phyloP scores from a whole-genome alignment of 2,329 filamentous ascomycete species.

The Fusarium pseudograminearum region DNA sequence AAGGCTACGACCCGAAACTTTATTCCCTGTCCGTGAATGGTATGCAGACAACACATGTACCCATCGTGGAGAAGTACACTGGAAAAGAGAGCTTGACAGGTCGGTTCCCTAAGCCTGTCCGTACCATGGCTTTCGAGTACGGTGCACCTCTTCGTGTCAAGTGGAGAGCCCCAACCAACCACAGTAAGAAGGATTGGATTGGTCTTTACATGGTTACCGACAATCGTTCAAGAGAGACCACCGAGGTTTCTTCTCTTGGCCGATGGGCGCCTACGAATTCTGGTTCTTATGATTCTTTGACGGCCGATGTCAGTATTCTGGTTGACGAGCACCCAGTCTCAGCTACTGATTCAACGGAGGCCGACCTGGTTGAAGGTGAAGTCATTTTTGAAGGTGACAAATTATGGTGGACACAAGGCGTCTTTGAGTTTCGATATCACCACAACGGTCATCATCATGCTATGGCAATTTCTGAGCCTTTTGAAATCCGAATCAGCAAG shows the following conservation, averaged over 20 bases:
- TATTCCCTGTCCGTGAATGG: conserved; percentile 84
- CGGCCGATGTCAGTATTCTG: conserved; percentile 81
- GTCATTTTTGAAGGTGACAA: conserved; percentile 92
- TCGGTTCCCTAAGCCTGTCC: conserved; percentile 75
- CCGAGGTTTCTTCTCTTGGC: conserved; percentile 85
- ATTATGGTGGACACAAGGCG: conserved; percentile 95
- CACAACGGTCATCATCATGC: conserved; percentile 93
- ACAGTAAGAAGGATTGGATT: conserved; percentile 94
- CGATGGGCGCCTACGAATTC: conserved; percentile 88
- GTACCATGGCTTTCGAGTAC: conserved; percentile 86
- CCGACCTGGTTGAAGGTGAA: conserved; percentile 78
- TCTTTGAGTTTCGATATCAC: conserved; percentile 97
- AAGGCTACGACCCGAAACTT: conserved; percentile 80
- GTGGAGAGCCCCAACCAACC: conserved; percentile 89
- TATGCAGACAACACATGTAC: conserved; percentile 64
- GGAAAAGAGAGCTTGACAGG: conserved; percentile 80
- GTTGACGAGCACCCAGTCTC: conserved; percentile 72
- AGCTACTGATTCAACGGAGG: conserved; percentile 63
- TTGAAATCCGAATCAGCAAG: conserved; percentile 85
- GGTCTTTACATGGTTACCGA: conserved; percentile 96
- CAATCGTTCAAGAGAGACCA: conserved; percentile 86
- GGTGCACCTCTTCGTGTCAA: conserved; percentile 89
- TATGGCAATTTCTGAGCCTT: conserved; percentile 93
- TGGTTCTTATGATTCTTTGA: conserved; percentile 79
- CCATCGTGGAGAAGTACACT: conserved; percentile 69